Evolutionary conservation across 2,329 filamentous ascomycete species (phyloP).

Genomic region (Daldinia sp.): DNA sequence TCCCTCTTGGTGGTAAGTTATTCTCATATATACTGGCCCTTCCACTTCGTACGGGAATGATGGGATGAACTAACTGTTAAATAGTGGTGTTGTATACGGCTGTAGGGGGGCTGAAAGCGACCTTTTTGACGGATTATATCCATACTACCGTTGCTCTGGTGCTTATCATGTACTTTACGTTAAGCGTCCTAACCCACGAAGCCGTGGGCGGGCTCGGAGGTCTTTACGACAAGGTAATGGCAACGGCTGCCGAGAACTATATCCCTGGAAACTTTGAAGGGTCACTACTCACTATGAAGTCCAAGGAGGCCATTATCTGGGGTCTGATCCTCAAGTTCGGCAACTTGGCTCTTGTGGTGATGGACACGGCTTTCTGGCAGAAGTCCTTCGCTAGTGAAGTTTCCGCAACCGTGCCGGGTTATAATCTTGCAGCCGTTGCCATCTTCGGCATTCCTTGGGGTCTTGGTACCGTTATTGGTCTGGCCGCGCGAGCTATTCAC

Average conservation of each 20-base stretch:
- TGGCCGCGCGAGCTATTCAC: conserved; percentile 55
- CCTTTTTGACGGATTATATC: conserved; percentile 58
- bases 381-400: conserved; percentile 60
- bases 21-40: not conserved
- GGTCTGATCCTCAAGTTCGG: conserved; percentile 58
- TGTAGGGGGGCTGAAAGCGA: conserved; percentile 58
- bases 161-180: conserved; percentile 57
- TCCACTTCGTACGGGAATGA: not conserved
- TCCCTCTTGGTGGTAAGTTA: conserved; percentile 53
- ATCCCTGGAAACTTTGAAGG: conserved; percentile 57
- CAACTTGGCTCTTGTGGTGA: conserved; percentile 58
- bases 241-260: conserved; percentile 51
- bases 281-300: conserved; percentile 58
- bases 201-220: conserved; percentile 53
- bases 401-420: conserved; percentile 56
- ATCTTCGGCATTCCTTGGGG: conserved; percentile 59
- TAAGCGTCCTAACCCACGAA: conserved; percentile 54
- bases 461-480: conserved; percentile 56
- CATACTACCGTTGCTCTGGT: conserved; percentile 58
- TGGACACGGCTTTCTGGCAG: conserved; percentile 62
- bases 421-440: conserved; percentile 54
- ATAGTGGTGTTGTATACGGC: conserved; percentile 57
- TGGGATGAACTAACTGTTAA: not conserved
- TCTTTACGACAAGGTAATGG: conserved; percentile 57
- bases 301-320: conserved; percentile 53